Percentiles rank a stretch among this genome's conserved stretches.
These are phyloP conservation scores for Chrysosporium queenslandicum DNA, from an alignment of 2,329 filamentous ascomycete genomes.

Conservation along the genomic window DNA sequence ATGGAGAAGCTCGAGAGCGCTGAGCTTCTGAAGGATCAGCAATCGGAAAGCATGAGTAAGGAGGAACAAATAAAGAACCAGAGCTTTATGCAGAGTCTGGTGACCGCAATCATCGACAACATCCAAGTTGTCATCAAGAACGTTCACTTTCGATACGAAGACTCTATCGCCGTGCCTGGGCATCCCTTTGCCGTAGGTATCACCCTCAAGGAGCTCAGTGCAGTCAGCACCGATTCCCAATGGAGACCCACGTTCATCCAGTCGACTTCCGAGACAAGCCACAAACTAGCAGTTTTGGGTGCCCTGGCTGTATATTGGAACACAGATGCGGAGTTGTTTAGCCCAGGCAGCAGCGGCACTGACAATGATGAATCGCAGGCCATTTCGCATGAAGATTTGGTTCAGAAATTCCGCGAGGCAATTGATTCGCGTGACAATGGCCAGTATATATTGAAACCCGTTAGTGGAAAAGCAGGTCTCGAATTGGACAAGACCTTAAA, in stretches of 20 bases:
- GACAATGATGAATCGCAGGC: slow-evolving; percentile 49
- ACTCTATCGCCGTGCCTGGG: slow-evolving; percentile 86
- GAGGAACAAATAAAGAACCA: slow-evolving; percentile 97
- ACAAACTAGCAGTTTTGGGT: slow-evolving; percentile 86
- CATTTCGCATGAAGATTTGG: slow-evolving; percentile 60
- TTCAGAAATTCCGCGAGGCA: slow-evolving; percentile 65
- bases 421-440: slow-evolving; percentile 69
- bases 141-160: slow-evolving; percentile 95
- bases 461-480: slow-evolving; percentile 87
- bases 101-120: slow-evolving; percentile 97
- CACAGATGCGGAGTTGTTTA: slow-evolving; percentile 76
- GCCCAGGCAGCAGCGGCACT: slow-evolving; percentile 63
- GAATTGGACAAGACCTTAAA: slow-evolving; percentile 91
- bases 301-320: slow-evolving; percentile 97
- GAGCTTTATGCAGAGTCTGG: slow-evolving; percentile 89
- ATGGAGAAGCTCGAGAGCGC: slow-evolving; percentile 98
- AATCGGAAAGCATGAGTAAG: slow-evolving; percentile 80
- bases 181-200: slow-evolving; percentile 91
- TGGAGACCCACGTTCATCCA: slow-evolving; percentile 97
- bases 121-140: slow-evolving; percentile 96
- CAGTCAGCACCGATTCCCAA: slow-evolving; percentile 85
- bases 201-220: slow-evolving; percentile 92
- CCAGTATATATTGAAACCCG: slow-evolving; percentile 92
- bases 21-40: slow-evolving; percentile 84
- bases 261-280: slow-evolving; percentile 67